phyloP scores from a whole-genome alignment of 1,139 yeast genomes.

The Candida tetrigidarum region DNA sequence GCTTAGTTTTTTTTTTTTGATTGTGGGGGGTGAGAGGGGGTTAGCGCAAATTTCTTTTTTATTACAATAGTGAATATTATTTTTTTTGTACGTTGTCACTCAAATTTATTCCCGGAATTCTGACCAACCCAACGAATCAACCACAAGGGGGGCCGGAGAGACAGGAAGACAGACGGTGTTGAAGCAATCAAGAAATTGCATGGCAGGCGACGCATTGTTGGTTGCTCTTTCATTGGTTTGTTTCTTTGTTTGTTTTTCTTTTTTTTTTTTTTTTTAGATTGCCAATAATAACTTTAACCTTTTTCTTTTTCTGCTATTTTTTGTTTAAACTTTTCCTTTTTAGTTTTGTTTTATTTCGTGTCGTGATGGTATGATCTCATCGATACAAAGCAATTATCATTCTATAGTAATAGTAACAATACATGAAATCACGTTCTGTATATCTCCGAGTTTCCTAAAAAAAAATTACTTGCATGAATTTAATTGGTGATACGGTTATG shows the following conservation, averaged over 20 bases:
- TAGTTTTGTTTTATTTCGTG: no score
- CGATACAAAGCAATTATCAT: no score
- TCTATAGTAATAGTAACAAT: neutral
- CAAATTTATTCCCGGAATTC: neutral
- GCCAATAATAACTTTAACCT: neutral
- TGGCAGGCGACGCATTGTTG: no score
- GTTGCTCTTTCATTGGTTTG: no score
- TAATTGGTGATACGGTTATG: neutral
- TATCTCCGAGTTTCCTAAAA: conserved; percentile 3
- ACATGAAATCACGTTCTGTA: neutral
- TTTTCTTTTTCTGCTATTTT: no score
- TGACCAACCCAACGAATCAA: neutral
- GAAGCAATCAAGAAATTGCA: no score
- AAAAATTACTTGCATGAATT: conserved; percentile 1
- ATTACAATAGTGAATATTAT: no score
- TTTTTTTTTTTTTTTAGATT: neutral
- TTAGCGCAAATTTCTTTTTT: neutral
- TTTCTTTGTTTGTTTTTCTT: no score
- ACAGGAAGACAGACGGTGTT: no score
- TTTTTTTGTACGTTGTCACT: neutral
- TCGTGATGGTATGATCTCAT: conserved; percentile 6
- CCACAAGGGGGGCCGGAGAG: neutral
- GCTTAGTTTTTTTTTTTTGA: neutral
- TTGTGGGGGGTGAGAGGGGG: neutral
- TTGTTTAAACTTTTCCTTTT: no score